Percentiles rank a stretch among this genome's conserved stretches.
These are phyloP conservation scores for Melampsora americana DNA, from an alignment of 1,284 basidiomycete species.

Conservation along the genomic window DNA sequence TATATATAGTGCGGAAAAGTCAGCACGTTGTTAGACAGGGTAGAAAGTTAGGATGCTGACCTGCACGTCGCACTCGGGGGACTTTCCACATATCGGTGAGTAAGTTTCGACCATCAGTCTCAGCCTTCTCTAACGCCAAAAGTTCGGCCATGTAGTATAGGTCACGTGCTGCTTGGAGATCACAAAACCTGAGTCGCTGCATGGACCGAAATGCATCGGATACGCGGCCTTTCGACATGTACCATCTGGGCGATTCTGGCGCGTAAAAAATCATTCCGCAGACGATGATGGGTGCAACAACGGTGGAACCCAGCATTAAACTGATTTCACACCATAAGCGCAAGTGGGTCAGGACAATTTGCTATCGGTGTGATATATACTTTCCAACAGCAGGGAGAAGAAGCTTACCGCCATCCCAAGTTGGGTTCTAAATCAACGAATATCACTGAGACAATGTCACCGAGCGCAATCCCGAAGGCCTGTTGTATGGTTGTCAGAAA, in stretches of 20 bases:
- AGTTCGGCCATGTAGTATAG: slow-evolving; percentile 63
- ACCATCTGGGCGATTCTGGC: slow-evolving; percentile 44
- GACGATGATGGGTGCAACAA: slow-evolving; percentile 39
- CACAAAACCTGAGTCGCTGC: slow-evolving; percentile 24
- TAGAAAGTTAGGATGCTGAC: slow-evolving; percentile 59
- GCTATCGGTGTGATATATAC: no score
- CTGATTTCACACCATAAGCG: background rate
- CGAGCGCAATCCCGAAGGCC: slow-evolving; percentile 42
- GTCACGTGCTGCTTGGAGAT: slow-evolving; percentile 56
- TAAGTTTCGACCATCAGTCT: slow-evolving; percentile 57
- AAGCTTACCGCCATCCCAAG: slow-evolving; percentile 32
- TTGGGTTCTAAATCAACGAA: slow-evolving; percentile 38
- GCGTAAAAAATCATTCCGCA: slow-evolving; percentile 40
- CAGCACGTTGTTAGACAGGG: no score
- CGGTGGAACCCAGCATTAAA: slow-evolving; percentile 43
- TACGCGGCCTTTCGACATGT: slow-evolving; percentile 32
- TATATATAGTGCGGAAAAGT: no score
- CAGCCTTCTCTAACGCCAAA: slow-evolving; percentile 64
- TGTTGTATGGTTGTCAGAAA: background rate
- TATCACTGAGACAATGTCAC: slow-evolving; percentile 38
- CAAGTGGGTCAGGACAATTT: no score
- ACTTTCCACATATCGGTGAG: slow-evolving; percentile 68
- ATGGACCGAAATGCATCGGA: slow-evolving; percentile 20
- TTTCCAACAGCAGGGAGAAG: background rate
- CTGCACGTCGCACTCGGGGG: slow-evolving; percentile 70